phyloP scores from a whole-genome alignment of 2,329 filamentous ascomycete genomes.

The Alternaria triticimaculans region DNA sequence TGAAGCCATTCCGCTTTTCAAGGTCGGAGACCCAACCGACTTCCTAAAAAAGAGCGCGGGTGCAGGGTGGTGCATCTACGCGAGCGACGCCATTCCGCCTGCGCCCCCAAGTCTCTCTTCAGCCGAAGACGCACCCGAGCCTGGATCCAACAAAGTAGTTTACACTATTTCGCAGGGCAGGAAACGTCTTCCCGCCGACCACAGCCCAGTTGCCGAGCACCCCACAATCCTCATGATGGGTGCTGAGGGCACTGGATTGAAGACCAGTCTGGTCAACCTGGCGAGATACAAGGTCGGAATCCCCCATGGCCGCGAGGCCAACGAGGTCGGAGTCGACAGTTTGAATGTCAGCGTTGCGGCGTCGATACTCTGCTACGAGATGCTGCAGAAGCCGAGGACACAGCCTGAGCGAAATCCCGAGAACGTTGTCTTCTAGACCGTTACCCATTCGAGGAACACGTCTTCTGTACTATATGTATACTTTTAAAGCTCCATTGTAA shows the following conservation, averaged over 20 bases:
- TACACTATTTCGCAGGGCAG: conserved; percentile 33
- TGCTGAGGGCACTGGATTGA: conserved; percentile 41
- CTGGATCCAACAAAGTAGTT: conserved; percentile 36
- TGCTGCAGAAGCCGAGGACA: conserved; percentile 58
- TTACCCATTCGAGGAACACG: neutral
- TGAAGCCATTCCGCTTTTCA: conserved; percentile 78
- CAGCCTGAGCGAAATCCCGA: conserved; percentile 13
- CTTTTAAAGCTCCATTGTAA: neutral
- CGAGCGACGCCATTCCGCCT: conserved; percentile 61
- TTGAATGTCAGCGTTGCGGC: conserved; percentile 92
- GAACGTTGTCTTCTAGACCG: conserved; percentile 32
- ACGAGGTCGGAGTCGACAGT: conserved; percentile 75
- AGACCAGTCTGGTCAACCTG: conserved; percentile 52
- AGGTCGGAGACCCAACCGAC: conserved; percentile 67
- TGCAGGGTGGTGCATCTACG: conserved; percentile 83
- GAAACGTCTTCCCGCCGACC: conserved; percentile 25
- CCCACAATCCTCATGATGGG: conserved; percentile 79
- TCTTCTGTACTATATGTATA: conserved; percentile 9
- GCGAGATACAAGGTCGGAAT: conserved; percentile 73
- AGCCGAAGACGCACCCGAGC: conserved; percentile 1
- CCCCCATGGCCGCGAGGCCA: conserved; percentile 54
- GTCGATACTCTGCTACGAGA: conserved; percentile 74
- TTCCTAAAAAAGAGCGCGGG: conserved; percentile 74
- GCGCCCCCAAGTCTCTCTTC: neutral
- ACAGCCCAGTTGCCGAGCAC: conserved; percentile 46